Conservation (phyloP, 257 asterid species). For the Cordia subcordata region DNA sequence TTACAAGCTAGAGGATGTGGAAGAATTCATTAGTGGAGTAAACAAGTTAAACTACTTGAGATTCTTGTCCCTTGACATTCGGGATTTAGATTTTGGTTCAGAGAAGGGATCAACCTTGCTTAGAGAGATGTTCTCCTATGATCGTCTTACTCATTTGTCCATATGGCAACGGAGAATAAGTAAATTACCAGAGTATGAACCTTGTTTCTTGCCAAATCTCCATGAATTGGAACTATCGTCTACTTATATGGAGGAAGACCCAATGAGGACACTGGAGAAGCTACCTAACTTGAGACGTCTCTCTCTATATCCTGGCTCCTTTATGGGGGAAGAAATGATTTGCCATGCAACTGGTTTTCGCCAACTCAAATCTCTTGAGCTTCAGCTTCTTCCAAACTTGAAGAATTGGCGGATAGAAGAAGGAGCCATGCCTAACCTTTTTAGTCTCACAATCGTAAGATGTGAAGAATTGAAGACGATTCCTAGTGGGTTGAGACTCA, state of each 20-base stretch:
- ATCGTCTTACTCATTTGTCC: neutral
- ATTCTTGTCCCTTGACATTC: too few relatives aligned
- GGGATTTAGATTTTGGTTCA: too few relatives aligned
- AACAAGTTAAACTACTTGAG: too few relatives aligned
- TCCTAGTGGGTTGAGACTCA: neutral
- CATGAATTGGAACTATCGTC: neutral
- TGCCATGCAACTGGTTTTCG: neutral
- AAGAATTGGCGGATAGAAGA: neutral
- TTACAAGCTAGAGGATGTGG: too few relatives aligned
- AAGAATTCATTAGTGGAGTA: neutral
- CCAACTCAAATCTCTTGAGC: neutral
- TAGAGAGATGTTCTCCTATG: neutral
- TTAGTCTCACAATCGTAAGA: neutral
- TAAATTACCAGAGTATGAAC: neutral
- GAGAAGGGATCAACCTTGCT: too few relatives aligned
- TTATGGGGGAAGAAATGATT: neutral
- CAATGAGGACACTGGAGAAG: neutral
- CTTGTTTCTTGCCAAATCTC: neutral
- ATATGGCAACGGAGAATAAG: neutral
- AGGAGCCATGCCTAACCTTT: neutral
- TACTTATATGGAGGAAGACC: neutral
- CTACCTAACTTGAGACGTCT: conserved; percentile 1
- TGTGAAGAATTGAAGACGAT: neutral
- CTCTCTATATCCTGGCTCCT: neutral
- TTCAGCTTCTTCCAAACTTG: neutral